A percentile compares a stretch with the other conserved stretches of the same genome.
These are phyloP conservation scores for Tephrocybe sp. DNA, from an alignment of 768 basidiomycete species.

Conservation along the genomic window DNA sequence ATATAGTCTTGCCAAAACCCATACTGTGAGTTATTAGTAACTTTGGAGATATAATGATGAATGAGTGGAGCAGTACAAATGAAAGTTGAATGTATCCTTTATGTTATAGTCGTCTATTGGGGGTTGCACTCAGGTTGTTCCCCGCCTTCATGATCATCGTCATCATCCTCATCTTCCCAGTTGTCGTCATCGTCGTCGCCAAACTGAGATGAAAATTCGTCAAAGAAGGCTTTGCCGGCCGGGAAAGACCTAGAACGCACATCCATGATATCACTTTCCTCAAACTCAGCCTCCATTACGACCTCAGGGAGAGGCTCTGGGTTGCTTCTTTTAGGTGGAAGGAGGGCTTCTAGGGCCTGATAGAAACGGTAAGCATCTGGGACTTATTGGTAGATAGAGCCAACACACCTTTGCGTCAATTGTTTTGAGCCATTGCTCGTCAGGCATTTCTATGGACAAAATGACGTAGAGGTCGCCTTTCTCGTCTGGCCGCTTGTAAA, in stretches of 20 bases:
- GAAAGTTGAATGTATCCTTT: neutral
- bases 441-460: slow-evolving; percentile 88
- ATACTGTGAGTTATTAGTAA: neutral
- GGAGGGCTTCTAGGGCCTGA: slow-evolving; percentile 60
- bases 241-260: slow-evolving; percentile 80
- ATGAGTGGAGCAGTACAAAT: neutral
- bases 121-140: slow-evolving; percentile 56
- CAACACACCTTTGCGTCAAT: slow-evolving; percentile 54
- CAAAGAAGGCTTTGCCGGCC: slow-evolving; percentile 75
- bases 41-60: neutral
- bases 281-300: slow-evolving; percentile 68
- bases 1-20: slow-evolving; percentile 5
- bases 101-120: slow-evolving; percentile 37
- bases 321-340: slow-evolving; percentile 76
- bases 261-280: slow-evolving; percentile 77
- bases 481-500: slow-evolving; percentile 56
- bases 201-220: slow-evolving; percentile 70
- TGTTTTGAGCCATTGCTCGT: slow-evolving; percentile 67
- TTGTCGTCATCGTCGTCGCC: slow-evolving; percentile 68
- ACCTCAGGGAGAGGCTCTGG: slow-evolving; percentile 69
- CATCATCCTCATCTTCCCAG: slow-evolving; percentile 71
- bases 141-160: slow-evolving; percentile 36
- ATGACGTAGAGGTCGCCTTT: slow-evolving; percentile 84
- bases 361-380: neutral
- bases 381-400: neutral